Evolutionary conservation across 106 monocot species (phyloP), one percentile per base, ranked within the genome.

Genomic region (Xerophyta viscosa): DNA sequence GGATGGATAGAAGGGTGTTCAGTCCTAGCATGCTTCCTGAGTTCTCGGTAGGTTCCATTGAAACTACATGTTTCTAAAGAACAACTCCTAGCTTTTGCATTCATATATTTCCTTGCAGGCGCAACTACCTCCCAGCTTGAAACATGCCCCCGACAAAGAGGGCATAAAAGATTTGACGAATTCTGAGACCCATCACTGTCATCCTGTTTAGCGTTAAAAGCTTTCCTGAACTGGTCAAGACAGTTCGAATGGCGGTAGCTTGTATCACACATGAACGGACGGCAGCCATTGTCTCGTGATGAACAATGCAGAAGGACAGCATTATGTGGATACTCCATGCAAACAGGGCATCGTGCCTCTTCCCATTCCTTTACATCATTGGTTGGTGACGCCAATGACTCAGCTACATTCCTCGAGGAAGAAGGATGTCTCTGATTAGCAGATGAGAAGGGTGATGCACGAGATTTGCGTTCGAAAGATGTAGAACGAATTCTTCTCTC

Each of bases 321-420:
- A 58, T 96, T 96, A 76, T 96, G 96, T 6, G 96, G 96, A 25
- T 89, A 81, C 25, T 96, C 96, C 88, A 89, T 85, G 71, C 89
- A 89, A 13, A 96, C 79, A 20, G 96, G 73, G 36, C 94, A 94
- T 0, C 78, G 68, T 9, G 72, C 77, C 37, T 85, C 85, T 26
- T 89, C 89, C 84, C 88, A 96, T 57, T 89, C 71, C 36, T 68
- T 64, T 6, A 68, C 53, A 24, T 85, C 78, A 45, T 62, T 63
- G 31, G 57, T 52, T 17, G 48, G 23, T 4, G 56, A 11, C 0
- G 27, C 53, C 14, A 66, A 43, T 63, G 69, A 60, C 21, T 57
- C 43, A 36, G 49, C 20, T 23, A 54, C 13, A 18, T 24, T 28
- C 47, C 31, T 48, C 23, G 71, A 67, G 37, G 75, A 63, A 2